Evolutionary conservation across 2,329 filamentous ascomycete genomes (phyloP).

Genomic region (Falciphora oryzae): DNA sequence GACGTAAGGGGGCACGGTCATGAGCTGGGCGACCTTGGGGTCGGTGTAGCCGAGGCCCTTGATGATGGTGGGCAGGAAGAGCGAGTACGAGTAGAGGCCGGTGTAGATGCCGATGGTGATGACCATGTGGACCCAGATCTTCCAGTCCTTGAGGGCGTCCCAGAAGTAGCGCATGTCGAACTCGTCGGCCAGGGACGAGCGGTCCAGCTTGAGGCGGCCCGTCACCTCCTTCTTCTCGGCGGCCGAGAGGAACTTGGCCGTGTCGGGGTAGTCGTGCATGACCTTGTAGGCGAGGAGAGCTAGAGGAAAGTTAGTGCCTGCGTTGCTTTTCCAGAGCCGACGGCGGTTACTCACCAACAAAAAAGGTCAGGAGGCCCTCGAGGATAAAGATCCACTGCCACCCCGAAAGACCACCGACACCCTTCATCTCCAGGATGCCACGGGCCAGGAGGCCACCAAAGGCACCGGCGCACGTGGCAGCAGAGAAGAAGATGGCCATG

Average conservation of each 20-base stretch:
- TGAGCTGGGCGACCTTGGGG: slow-evolving; percentile 13
- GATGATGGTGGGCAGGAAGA: slow-evolving; percentile 60
- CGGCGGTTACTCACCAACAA: slow-evolving; percentile 11
- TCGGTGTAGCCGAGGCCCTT: slow-evolving; percentile 39
- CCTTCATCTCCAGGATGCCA: slow-evolving; percentile 64
- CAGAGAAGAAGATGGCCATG: slow-evolving; percentile 74
- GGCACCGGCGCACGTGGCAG: slow-evolving; percentile 71
- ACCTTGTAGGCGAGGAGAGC: slow-evolving; percentile 60
- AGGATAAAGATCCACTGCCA: slow-evolving; percentile 66
- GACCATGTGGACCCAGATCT: slow-evolving; percentile 59
- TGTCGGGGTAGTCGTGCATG: slow-evolving; percentile 76
- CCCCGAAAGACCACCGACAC: slow-evolving; percentile 50
- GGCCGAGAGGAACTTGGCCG: slow-evolving; percentile 66
- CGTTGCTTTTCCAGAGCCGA: too few relatives aligned
- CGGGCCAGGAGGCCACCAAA: slow-evolving; percentile 69
- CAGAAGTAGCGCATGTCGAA: slow-evolving; percentile 72
- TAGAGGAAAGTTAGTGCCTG: slow-evolving; percentile 32
- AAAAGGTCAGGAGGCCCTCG: slow-evolving; percentile 62
- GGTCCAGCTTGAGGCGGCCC: slow-evolving; percentile 63
- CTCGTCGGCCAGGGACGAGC: slow-evolving; percentile 60
- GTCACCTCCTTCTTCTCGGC: slow-evolving; percentile 67
- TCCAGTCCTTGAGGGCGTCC: slow-evolving; percentile 72
- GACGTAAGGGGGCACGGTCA: slow-evolving; percentile 29
- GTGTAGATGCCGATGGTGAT: slow-evolving; percentile 8
- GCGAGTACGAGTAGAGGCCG: slow-evolving; percentile 37